Evolutionary conservation across 768 basidiomycete species (phyloP).

Genomic region (Tricholoma bakamatsutake): DNA sequence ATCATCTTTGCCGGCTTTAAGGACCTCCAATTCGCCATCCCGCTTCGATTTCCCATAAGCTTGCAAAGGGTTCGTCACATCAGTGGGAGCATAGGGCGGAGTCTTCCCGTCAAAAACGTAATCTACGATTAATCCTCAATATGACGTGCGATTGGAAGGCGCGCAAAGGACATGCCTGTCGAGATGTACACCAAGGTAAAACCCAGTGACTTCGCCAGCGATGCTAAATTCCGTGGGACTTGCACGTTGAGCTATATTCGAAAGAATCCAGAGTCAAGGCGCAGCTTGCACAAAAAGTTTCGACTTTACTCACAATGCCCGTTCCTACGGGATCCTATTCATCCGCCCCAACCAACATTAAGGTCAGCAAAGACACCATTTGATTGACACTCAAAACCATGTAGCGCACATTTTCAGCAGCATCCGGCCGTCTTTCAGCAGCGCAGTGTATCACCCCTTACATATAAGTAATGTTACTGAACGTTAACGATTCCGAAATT

Average conservation of each 20-base stretch:
- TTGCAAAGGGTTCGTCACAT: conserved; percentile 77
- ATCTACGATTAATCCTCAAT: conserved; percentile 38
- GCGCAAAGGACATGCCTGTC: conserved; percentile 49
- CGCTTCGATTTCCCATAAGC: conserved; percentile 85
- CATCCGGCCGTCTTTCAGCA: conserved; percentile 89
- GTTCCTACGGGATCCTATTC: conserved; percentile 64
- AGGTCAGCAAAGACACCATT: not conserved
- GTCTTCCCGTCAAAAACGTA: conserved; percentile 96
- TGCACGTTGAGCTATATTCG: conserved; percentile 67
- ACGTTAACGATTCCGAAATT: not conserved
- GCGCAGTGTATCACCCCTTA: conserved; percentile 92
- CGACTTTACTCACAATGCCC: conserved; percentile 39
- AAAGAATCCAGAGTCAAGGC: not conserved
- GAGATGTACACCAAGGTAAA: conserved; percentile 88
- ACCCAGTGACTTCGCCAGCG: conserved; percentile 51
- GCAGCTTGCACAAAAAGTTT: not conserved
- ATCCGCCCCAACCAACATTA: not conserved
- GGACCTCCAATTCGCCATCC: conserved; percentile 78
- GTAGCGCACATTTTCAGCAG: conserved; percentile 73
- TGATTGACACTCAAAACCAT: not conserved
- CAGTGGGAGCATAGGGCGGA: conserved; percentile 79
- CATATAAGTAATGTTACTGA: conserved; percentile 4
- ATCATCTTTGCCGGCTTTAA: conserved; percentile 39
- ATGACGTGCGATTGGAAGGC: not conserved
- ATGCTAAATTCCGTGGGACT: conserved; percentile 69